Conservation (phyloP, 2,329 filamentous ascomycete species). For the Bipolaris gigantea region DNA sequence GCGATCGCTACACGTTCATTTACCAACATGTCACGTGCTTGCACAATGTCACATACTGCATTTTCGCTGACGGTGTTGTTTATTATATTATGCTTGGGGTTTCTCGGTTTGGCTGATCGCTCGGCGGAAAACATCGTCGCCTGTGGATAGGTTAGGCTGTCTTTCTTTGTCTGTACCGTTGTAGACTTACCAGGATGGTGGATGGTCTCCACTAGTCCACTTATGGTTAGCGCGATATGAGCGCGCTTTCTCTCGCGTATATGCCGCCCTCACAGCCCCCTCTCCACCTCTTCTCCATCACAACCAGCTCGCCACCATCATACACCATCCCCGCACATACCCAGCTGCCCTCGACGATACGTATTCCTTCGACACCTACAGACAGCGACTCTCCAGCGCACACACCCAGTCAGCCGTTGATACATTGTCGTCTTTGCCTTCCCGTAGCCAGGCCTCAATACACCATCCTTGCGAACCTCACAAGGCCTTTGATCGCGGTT, state of each 20-base stretch:
- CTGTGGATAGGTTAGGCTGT: neutral
- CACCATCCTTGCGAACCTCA: slow-evolving; percentile 22
- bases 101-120: neutral
- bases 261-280: too few species aligned
- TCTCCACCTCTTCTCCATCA: neutral
- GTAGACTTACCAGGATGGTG: too few species aligned
- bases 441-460: slow-evolving; percentile 9
- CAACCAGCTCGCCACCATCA: neutral
- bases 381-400: neutral
- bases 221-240: too few species aligned
- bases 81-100: too few species aligned
- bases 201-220: too few species aligned
- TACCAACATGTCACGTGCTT: too few species aligned
- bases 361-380: neutral
- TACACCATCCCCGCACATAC: neutral
- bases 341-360: neutral
- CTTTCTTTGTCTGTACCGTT: neutral
- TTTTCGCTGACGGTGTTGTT: too few species aligned
- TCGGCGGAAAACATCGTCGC: neutral
- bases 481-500: slow-evolving; percentile 16
- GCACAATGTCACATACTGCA: too few species aligned
- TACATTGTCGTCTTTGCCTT: slow-evolving; percentile 5
- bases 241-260: too few species aligned
- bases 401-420: slow-evolving; percentile 1
- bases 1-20: neutral